These are phyloP conservation scores for Entophlyctis luteolus DNA, from an alignment of 192 early-diverging fungal genomes.

Conservation along the genomic window DNA sequence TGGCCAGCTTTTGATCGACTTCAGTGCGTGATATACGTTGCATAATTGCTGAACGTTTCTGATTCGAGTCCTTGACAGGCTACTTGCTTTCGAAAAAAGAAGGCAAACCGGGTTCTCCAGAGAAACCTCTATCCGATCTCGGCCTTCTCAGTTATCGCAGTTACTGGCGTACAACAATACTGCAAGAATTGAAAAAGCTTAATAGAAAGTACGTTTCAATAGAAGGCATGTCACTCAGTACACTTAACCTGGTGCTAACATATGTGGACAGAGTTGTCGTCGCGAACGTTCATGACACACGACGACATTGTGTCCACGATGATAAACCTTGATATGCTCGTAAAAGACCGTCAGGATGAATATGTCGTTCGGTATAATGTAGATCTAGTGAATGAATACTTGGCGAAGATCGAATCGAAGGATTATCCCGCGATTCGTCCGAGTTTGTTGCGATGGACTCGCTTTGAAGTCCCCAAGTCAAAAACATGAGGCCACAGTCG, in stretches of 20 bases:
- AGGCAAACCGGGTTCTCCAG: constrained; percentile 89
- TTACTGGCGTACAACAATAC: constrained; percentile 90
- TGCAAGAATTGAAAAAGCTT: constrained; percentile 48
- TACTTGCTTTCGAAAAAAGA: constrained; percentile 95
- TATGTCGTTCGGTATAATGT: constrained; percentile 38
- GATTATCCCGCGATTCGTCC: constrained; percentile 22
- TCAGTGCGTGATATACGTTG: constrained; percentile 59
- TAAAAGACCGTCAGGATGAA: constrained; percentile 37
- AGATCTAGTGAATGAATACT: constrained; percentile 17
- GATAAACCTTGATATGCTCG: constrained; percentile 37
- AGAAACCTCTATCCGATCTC: constrained; percentile 97
- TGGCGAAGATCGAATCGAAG: constrained; percentile 16
- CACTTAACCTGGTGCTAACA: background rate
- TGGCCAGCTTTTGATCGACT: constrained; percentile 88
- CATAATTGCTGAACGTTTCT: background rate
- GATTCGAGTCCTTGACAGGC: constrained; percentile 39
- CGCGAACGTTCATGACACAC: constrained; percentile 42
- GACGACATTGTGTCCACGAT: constrained; percentile 47
- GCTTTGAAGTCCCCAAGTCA: constrained; percentile 1
- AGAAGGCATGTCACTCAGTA: constrained; percentile 13
- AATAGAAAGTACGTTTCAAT: constrained; percentile 3
- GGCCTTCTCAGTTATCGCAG: constrained; percentile 91
- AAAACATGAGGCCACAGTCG: background rate
- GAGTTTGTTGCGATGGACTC: constrained; percentile 9
- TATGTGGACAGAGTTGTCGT: constrained; percentile 31